A percentile compares a stretch with the other conserved stretches of the same genome.
Evolutionary conservation across 805 yeast genomes (phyloP).

Genomic region (Saccharomycopsis lassenensis): DNA sequence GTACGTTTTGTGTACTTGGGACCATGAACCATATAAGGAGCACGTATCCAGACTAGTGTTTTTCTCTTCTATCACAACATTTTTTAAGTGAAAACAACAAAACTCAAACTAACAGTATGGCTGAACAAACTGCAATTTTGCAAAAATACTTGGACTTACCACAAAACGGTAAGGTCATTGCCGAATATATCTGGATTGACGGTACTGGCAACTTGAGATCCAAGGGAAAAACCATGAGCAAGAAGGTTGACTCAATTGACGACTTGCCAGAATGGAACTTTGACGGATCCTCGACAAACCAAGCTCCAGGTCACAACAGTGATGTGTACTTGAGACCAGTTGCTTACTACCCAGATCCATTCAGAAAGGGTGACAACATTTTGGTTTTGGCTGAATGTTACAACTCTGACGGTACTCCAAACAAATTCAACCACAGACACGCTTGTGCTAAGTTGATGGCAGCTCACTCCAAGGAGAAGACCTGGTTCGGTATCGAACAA

Average conservation of each 20-base stretch:
- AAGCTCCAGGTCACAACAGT: conserved; percentile 97
- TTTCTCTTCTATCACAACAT: too few relatives aligned
- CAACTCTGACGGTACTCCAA: conserved; percentile 98
- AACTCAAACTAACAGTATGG: conserved; percentile 2
- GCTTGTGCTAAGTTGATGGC: conserved; percentile 92
- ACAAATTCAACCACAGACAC: conserved; percentile 96
- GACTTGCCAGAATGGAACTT: conserved; percentile 99
- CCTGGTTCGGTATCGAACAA: conserved; percentile 99
- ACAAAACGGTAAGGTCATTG: conserved; percentile 79
- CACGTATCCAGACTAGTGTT: too few relatives aligned
- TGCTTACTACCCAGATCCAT: conserved; percentile 90
- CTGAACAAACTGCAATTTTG: conserved; percentile 59
- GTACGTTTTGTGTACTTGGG: too few relatives aligned
- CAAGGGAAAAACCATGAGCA: conserved; percentile 78
- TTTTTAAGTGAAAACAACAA: too few relatives aligned
- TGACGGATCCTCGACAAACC: conserved; percentile 97
- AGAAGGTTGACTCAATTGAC: conserved; percentile 58
- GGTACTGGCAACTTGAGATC: conserved; percentile 86
- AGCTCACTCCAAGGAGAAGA: conserved; percentile 73
- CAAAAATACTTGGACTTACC: conserved; percentile 74
- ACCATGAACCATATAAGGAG: too few relatives aligned
- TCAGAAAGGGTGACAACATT: conserved; percentile 96
- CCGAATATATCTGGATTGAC: conserved; percentile 98
- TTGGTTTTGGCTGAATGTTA: conserved; percentile 93
- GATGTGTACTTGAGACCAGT: conserved; percentile 95